Evolutionary conservation across 2,329 filamentous ascomycete species (phyloP), one percentile per base, ranked within the genome.

Genomic region (Mycosphaerella arachidis): DNA sequence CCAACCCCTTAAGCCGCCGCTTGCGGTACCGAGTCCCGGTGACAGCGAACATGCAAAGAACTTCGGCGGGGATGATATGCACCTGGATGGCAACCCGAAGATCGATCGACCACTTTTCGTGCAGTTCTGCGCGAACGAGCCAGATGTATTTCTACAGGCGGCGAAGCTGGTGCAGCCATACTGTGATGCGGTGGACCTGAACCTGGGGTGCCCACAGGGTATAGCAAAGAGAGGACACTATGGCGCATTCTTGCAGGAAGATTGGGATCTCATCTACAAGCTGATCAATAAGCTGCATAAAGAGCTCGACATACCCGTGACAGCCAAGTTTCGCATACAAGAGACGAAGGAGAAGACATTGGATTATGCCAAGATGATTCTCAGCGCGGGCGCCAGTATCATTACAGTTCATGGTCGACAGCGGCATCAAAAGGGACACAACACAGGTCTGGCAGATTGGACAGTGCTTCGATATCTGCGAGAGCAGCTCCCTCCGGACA

Each of bases 381-480:
- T 99, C 6, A 84, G 82, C 3, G 92, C 94, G 0, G 94, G 94
- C 12, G 94, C 94, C 2, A 97, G 91, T 68, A 92, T 97, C 58
- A 81, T 99, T 63, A 94, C 94, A 0, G 90, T 99, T 0, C 94
- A 99, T 78, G 94, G 94, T 0, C 82, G 94, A 37, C 83, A 85
- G 64, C 82, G 94, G 64, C 92, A 97, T 70, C 93, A 97, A 74
- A 99, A 99, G 78, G 93, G 94, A 0, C 94, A 99, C 72, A 84
- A 96, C 70, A 99, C 94, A 0, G 94, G 94, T 0, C 68, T 97
- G 37, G 94, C 94, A 4, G 92, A 99, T 76, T 99, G 94, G 94
- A 79, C 78, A n/a, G 85, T 89, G 70, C 87, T 99, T 58, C 84
- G 87, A 4, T 93, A 90, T 71, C 76, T 99, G 65, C 82, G 94